Evolutionary conservation across 1,139 yeast genomes (phyloP), one percentile per base, ranked within the genome.

Genomic region (Sugiyamaella xylanicola): DNA sequence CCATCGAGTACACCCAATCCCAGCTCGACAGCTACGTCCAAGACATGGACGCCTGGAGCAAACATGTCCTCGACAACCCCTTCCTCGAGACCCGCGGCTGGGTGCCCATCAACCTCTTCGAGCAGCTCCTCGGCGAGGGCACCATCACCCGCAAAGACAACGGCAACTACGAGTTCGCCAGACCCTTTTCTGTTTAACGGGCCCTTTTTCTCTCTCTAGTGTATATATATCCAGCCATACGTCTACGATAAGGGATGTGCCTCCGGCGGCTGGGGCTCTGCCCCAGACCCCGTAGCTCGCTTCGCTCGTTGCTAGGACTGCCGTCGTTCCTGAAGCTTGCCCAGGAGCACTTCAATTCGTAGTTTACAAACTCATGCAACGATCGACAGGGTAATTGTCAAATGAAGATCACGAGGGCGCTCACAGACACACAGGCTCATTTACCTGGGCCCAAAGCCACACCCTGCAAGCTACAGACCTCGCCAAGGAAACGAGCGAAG

Each of bases 91-190:
- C 97, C 39, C 87, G 89, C 56, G 97, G 97, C 4, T 92, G 97
- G 97, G 81, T 93, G 57, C 97, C 98, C 22, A 96, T 89, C 69
- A 96, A 90, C 67, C 82, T 90, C 86, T 91, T 92, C 68, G 86
- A 82, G 45, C 81, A 81, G 56, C 77, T 90, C 63, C 72, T 82
- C 47, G 82, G 82, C 19, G 85, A 84, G 61, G 95, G 93, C 0
- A 76, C 86, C 56, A 75, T 92, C 53, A 76, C 71, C 53, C 73
- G 77, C 60, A 68, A 73, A 20, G 76, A 72, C 16, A 71, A 74
- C 47, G 84, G 84, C 20, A 74, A 79, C 62, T 80, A 77, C 63
- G 72, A 72, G 27, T 58, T 61, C 15, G 52, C 53, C 4, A 47
- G 54, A 27, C 60, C 60, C 8, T 50, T 54, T 20, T 32, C 53